These are phyloP conservation scores for Tephrocybe sp. DNA, from an alignment of 768 basidiomycete genomes.

Conservation along the genomic window DNA sequence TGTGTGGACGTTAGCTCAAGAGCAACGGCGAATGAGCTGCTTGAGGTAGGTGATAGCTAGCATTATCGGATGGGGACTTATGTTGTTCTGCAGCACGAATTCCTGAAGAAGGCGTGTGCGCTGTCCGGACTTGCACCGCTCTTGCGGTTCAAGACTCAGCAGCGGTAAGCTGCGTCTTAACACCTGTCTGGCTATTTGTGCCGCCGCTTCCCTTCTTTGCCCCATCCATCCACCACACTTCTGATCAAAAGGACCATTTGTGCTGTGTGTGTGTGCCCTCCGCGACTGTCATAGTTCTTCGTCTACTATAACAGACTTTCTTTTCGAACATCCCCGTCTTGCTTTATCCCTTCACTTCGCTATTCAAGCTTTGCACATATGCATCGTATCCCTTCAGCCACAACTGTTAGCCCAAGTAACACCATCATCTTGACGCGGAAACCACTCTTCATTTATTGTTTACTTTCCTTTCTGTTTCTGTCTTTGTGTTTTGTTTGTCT, in stretches of 20 bases:
- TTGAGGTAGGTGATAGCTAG: constrained; percentile 60
- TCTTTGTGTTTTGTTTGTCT: constrained; percentile 7
- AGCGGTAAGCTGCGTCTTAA: too few species aligned
- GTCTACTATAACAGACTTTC: constrained; percentile 1
- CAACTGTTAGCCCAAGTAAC: neutral
- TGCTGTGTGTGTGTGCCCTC: neutral
- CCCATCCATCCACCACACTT: neutral
- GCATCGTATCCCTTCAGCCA: neutral
- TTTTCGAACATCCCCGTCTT: neutral
- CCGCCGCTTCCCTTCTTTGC: too few species aligned
- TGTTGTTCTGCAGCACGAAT: constrained; percentile 73
- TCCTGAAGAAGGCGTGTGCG: constrained; percentile 87
- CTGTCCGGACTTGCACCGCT: constrained; percentile 82
- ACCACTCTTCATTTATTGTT: neutral
- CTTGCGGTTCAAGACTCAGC: constrained; percentile 76
- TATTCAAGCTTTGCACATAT: neutral
- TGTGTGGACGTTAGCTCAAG: constrained; percentile 96
- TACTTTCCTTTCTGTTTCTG: neutral
- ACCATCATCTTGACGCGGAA: constrained; percentile 8
- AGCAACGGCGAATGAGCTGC: constrained; percentile 84
- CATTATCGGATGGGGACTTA: constrained; percentile 10
- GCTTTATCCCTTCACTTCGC: neutral
- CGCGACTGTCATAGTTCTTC: constrained; percentile 1
- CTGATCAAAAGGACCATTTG: neutral
- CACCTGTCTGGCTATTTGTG: too few species aligned